Percentiles rank a stretch among this genome's conserved stretches.
Evolutionary conservation across 1,284 basidiomycete species (phyloP).

Genomic region (Exobasidium cylindrosporum): DNA sequence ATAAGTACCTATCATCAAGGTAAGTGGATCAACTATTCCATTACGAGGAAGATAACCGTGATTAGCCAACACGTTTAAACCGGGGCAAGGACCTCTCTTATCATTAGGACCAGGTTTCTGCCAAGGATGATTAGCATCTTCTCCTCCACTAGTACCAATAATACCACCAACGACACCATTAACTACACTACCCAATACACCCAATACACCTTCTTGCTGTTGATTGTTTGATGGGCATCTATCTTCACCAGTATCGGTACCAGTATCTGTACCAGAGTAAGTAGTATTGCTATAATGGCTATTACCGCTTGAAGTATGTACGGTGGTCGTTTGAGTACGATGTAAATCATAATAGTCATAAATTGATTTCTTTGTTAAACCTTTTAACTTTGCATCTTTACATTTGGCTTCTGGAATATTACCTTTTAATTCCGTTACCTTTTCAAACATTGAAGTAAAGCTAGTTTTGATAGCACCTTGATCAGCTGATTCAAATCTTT

Average conservation of each 20-base stretch:
- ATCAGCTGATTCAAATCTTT: background rate
- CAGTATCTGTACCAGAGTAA: background rate
- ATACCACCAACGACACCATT: background rate
- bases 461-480: background rate
- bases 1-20: conserved; percentile 32
- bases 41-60: conserved; percentile 34
- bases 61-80: background rate
- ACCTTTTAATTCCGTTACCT: background rate
- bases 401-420: background rate
- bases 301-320: background rate
- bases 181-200: background rate
- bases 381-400: background rate
- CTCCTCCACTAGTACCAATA: background rate
- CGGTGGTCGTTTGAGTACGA: background rate
- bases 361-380: background rate
- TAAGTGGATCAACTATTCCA: conserved; percentile 45
- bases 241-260: background rate
- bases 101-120: background rate
- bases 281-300: background rate
- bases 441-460: background rate
- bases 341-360: background rate
- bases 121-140: background rate
- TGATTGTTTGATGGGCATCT: background rate
- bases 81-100: conserved; percentile 5
- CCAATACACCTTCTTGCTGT: background rate